Base-by-base conservation (phyloP, 805 yeast species). In the Metschnikowia santaceciliae region DNA sequence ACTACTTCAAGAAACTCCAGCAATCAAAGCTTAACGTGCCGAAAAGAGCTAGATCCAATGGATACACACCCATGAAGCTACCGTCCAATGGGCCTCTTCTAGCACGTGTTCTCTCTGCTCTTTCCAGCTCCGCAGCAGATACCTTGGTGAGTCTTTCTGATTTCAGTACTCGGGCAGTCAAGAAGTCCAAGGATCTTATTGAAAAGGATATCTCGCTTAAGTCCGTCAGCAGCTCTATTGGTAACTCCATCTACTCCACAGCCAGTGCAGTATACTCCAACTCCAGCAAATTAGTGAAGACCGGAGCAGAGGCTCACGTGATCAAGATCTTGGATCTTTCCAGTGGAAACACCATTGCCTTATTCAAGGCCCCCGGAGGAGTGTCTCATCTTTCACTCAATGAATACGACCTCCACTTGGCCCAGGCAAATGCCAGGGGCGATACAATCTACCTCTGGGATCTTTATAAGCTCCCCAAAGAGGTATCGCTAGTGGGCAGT, bases 401-500 rank as follows among this genome's bases (percentile, higher is more conserved):
- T 0, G 86, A 88, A 0, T 80, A 75, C 61, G 88, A 84, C 59
- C 60, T 79, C 37, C 77, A 78, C 32, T 62, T 85, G 46, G 76
- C 83, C 0, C 78, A 84, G 7, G 76, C 77, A 3, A 76, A 79
- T 10, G 58, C 63, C 20, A 71, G 87, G 47, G 90, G 91, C 2
- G 89, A 86, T 61, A 77, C 72, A 46, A 68, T 85, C 4, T 82
- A 74, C 58, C 69, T 82, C 55, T 85, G 89, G 86, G 90, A 85
- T 59, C 71, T 78, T 49, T 71, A 83, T 42, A 72, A 74, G 49
- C 67, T 76, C 35, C 80, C 83, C 1, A 60, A 58, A 2, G 81
- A 80, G 53, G 72, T 84, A 2, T 69, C 78, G 0, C 64, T 84
- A 20, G 61, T 82, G 45, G 89, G 86, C 15, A 78, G 80, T 54